phyloP scores from a whole-genome alignment of 257 asterid species.

The Phtheirospermum japonicum region DNA sequence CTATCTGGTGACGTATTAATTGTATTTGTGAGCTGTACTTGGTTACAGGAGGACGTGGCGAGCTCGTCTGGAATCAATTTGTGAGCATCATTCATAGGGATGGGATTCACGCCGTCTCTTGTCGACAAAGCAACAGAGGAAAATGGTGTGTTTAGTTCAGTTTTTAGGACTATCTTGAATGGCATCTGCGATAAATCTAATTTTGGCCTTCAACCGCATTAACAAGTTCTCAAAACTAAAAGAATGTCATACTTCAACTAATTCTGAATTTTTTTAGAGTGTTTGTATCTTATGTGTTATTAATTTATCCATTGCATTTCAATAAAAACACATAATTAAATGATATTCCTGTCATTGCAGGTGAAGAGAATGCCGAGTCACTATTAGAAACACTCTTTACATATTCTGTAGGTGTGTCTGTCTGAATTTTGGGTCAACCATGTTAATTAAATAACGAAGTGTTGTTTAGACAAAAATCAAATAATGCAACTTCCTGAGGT shows the following conservation, averaged over 20 bases:
- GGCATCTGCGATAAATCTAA: too few species aligned
- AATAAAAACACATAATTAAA: slow-evolving; percentile 13
- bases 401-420: slow-evolving; percentile 73
- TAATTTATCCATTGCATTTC: too few species aligned
- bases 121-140: slow-evolving; percentile 78
- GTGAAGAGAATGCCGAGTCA: slow-evolving; percentile 67
- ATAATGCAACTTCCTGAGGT: too few species aligned
- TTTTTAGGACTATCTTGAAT: too few species aligned
- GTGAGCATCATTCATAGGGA: slow-evolving; percentile 70
- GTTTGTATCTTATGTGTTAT: too few species aligned
- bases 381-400: slow-evolving; percentile 72
- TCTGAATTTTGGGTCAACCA: slow-evolving; percentile 18
- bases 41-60: slow-evolving; percentile 54
- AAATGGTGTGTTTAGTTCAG: slow-evolving; percentile 46
- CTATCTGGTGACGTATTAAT: too few species aligned
- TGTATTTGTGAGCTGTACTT: too few species aligned
- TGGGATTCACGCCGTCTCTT: slow-evolving; percentile 90
- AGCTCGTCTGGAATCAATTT: slow-evolving; percentile 69
- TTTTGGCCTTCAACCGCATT: too few species aligned
- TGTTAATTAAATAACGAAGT: slow-evolving; percentile 8
- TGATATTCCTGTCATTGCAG: slow-evolving; percentile 35
- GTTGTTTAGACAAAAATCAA: too few species aligned
- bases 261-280: too few species aligned
- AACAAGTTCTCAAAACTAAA: slow-evolving; percentile 4
- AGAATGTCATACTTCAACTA: too few species aligned